Base-by-base conservation (phyloP, 345 rosid species). In the Brassica incana region DNA sequence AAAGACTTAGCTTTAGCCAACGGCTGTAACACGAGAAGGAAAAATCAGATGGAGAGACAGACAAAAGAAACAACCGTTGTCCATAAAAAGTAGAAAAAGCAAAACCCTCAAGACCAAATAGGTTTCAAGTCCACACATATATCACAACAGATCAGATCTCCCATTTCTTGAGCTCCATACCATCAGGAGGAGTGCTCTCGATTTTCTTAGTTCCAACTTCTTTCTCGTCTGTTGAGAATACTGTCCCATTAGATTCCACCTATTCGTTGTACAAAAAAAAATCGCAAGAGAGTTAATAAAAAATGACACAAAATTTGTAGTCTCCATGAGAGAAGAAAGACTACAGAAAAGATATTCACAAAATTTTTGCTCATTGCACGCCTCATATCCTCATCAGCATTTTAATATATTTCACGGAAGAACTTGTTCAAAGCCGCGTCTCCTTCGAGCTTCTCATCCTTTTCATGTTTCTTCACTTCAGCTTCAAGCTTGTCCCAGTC, bases 401-500 rank as follows among this genome's bases (percentile, higher is more conserved):
- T 88, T 15, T 82, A 67, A 71, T 93, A 95, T 58, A 95, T 95
- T 3, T 85, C 95, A 25, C 86, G 89, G 90, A 95, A 93, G 80
- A 93, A 88, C 73, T 88, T 93, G 90, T 95, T 95, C 87, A 93
- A 77, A 36, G 90, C 99, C 3, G 99, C 98, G 77, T 95, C 99
- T 67, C 98, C 99, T 62, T 93, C 97, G 29, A 93, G 82, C 74
- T 91, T 91, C 83, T 95, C 99, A 8, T 95, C 97, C 84, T 93
- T 95, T 80, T 95, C 99, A 97, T 95, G 89, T 76, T 91, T 86
- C 80, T 93, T 95, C 70, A 93, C 74, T 85, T 89, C 71, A 71
- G 97, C 97, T 89, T 88, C 99, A 6, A 93, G 74, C 84, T 88
- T 90, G 81, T 93, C 99, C 99, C 98, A 93, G 69, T 91, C 96